Evolutionary conservation across 2,329 filamentous ascomycete genomes (phyloP).

Genomic region (Colletotrichum lentis): DNA sequence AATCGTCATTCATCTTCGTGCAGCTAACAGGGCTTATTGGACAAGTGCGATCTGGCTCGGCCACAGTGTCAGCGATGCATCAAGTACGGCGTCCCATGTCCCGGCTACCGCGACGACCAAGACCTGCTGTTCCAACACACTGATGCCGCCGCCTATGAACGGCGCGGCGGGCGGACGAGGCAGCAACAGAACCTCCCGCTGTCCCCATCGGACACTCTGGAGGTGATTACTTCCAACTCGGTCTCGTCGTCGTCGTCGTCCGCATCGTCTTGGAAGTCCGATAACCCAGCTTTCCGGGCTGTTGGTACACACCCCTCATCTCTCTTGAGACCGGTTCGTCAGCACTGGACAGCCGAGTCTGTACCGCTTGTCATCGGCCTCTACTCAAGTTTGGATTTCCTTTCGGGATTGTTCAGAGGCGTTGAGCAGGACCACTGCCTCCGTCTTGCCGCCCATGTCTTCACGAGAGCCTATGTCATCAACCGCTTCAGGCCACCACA

Average conservation of each 20-base stretch:
- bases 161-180: conserved; percentile 48
- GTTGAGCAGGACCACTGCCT: conserved; percentile 47
- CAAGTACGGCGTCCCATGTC: conserved; percentile 52
- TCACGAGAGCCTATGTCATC: conserved; percentile 51
- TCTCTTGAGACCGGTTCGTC: conserved; percentile 38
- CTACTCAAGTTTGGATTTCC: conserved; percentile 49
- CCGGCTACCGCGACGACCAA: conserved; percentile 51
- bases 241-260: conserved; percentile 15
- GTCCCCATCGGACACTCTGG: background rate
- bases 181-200: conserved; percentile 30
- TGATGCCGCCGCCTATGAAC: conserved; percentile 40
- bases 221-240: conserved; percentile 5
- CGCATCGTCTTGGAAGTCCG: conserved; percentile 8
- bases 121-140: conserved; percentile 52
- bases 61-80: conserved; percentile 52
- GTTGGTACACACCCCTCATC: background rate
- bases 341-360: conserved; percentile 52
- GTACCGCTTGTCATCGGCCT: conserved; percentile 52
- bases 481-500: conserved; percentile 49
- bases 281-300: background rate
- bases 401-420: conserved; percentile 44
- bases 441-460: conserved; percentile 52
- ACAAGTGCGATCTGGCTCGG: conserved; percentile 52
- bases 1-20: background rate
- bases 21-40: conserved; percentile 23